Base-by-base conservation (phyloP, 2,329 filamentous ascomycete species). In the Torrubiella hemipterigena region DNA sequence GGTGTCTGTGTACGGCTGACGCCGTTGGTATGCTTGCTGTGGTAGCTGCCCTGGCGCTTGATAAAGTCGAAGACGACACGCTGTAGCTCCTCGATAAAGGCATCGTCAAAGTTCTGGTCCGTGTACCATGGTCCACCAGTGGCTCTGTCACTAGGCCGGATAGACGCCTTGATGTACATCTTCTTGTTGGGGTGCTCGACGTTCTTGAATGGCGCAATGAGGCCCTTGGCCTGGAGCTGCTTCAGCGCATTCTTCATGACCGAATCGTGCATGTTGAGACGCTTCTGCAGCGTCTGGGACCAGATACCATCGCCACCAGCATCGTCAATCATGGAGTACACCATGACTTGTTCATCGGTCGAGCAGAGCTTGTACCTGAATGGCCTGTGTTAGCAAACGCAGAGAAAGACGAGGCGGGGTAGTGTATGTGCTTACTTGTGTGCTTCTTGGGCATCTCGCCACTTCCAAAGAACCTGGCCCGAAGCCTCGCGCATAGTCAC, bases 81-180 rank as follows among this genome's bases (percentile, higher is more conserved):
- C 38, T 81, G 73, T 30, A 95, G 65, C 25, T 75, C 74, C 34
- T 82, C 76, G 45, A 96, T 87, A 51, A 98, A 84, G 36, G 81
- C 81, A 41, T 82, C 78, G 55, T 98, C 91, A 10, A 96, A 69
- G 41, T 87, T 81, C 31, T 85, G 83, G 40, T 94, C 86, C 7
- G 83, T 87, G 54, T 91, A 95, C 84, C 89, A 98, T 7, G 85
- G 81, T 2, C 91, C 91, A 29, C 91, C 91, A 0, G 86, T 93
- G 28, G 93, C 83, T 38, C 91, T 81, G 39, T 95, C 87, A 32
- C 80, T 84, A 1, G 91, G 89, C 9, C 77, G 74, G 38, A 98
- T 71, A 39, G 79, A 78, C 32, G 79, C 75, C 48, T 94, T 78
- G 69, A 98, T 93, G 66, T 91, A 98, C 71, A 93, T 94, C 59